These are phyloP conservation scores for Cucumis sativus DNA, from an alignment of 306 rosid species.

Conservation along the genomic window DNA sequence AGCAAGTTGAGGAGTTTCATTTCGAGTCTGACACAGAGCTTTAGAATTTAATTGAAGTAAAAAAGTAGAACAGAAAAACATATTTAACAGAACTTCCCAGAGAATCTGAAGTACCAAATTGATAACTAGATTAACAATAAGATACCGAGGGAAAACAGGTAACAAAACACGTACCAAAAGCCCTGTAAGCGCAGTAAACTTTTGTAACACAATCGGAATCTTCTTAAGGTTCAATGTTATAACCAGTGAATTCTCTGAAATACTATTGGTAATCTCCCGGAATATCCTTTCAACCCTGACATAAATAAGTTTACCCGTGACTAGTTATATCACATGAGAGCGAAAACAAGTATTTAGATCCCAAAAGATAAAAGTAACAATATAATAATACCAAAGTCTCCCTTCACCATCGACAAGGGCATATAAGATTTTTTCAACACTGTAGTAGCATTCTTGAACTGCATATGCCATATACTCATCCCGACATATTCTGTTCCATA, in stretches of 20 bases:
- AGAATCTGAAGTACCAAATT: background rate
- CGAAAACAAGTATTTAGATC: background rate
- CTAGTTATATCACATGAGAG: background rate
- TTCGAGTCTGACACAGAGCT: constrained; percentile 42
- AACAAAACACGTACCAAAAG: constrained; percentile 53
- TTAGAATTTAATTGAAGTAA: constrained; percentile 1
- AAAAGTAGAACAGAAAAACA: background rate
- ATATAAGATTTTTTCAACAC: constrained; percentile 72
- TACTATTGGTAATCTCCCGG: constrained; percentile 77
- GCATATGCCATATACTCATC: constrained; percentile 98
- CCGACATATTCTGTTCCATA: constrained; percentile 76
- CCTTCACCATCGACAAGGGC: constrained; percentile 78
- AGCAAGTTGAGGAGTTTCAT: constrained; percentile 58
- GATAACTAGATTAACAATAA: background rate
- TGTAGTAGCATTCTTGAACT: constrained; percentile 71
- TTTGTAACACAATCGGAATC: constrained; percentile 64
- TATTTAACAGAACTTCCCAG: background rate
- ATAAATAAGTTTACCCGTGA: constrained; percentile 10
- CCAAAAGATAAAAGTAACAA: constrained; percentile 1
- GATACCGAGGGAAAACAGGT: background rate
- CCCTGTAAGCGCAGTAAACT: constrained; percentile 85
- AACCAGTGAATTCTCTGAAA: constrained; percentile 50
- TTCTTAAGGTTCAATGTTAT: constrained; percentile 52
- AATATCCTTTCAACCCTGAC: constrained; percentile 79
- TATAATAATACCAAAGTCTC: constrained; percentile 63